Conservation (phyloP, 305 asterid genomes). For the Caryopteris hybrid region DNA sequence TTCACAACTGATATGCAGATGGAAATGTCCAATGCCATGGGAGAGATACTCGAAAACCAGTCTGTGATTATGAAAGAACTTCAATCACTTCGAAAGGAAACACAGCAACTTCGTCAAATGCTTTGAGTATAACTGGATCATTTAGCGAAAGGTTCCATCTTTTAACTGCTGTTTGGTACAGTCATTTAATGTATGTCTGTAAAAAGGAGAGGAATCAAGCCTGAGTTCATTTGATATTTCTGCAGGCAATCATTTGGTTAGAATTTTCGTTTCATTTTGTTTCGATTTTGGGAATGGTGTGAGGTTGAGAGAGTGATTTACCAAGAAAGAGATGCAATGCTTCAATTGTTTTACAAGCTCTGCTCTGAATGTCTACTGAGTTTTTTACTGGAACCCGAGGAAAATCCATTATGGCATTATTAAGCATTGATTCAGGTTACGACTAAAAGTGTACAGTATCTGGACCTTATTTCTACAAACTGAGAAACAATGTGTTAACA, state of each 20-base stretch:
- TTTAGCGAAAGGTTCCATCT: neutral
- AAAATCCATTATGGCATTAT: neutral
- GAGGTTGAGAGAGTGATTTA: neutral
- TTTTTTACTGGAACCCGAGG: slow-evolving; percentile 4
- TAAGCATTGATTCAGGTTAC: neutral
- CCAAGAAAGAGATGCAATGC: slow-evolving; percentile 4
- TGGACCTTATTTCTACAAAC: too few relatives aligned
- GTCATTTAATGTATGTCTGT: slow-evolving; percentile 6
- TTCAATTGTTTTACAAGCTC: neutral
- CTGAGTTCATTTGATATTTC: neutral
- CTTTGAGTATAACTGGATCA: slow-evolving; percentile 33
- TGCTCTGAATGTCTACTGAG: neutral
- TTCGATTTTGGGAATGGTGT: neutral
- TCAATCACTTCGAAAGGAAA: slow-evolving; percentile 59
- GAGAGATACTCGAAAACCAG: slow-evolving; percentile 57
- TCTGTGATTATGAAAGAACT: slow-evolving; percentile 64
- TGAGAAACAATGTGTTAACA: too few relatives aligned
- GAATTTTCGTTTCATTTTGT: neutral
- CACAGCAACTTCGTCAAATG: slow-evolving; percentile 55
- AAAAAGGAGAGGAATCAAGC: slow-evolving; percentile 1
- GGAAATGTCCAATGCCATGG: slow-evolving; percentile 47
- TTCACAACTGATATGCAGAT: slow-evolving; percentile 34
- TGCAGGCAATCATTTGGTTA: neutral
- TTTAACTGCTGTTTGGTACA: slow-evolving; percentile 2
- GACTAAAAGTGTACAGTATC: too few relatives aligned